Evolutionary conservation across 106 monocot species (phyloP), one percentile per base, ranked within the genome.

Genomic region (Phalaenopsis aphrodite): DNA sequence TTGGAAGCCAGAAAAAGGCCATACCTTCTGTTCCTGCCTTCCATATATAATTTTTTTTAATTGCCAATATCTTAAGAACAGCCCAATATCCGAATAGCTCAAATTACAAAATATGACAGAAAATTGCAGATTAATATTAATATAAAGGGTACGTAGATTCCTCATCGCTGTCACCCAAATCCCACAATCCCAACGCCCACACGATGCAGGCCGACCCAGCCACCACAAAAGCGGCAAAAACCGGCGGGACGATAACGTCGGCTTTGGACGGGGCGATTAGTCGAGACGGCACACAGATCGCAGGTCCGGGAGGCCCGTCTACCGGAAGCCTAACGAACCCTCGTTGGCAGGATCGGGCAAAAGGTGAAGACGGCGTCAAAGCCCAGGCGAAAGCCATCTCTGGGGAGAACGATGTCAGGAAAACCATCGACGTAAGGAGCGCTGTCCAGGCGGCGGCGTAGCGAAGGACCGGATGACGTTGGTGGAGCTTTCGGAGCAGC

Each of bases 321-420:
- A 86, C 17, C 55, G 91, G 89, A 18, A 89, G 79, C 75, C 86
- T 81, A 66, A 91, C 83, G 39, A 21, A 12, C 43, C 74, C 75
- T 5, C 52, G 81, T n/a, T 56, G 71, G 85, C 85, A 75, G 18
- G 78, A 68, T 12, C 77, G 57, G 2, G 90, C 55, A 66, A 91
- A 87, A 24, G 81, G 11, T 6, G 90, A 87, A 5, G 87, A 77
- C n/a, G 88, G 90, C 15, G 85, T 81, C 10, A 90, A 81, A 3
- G 91, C 89, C 86, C 86, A 87, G 16, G 84, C 83, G 79, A 91
- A 94, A 3, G 91, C 86, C 42, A 91, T 41, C 83, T 94, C 94
- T 77, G 91, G 87, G 14, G 85, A 14, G 57, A 93, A 83, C 4
- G 93, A 87, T 0, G 85, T 77, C 69, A 84, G 30, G 21, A 85